Evolutionary conservation across 2,329 filamentous ascomycete species (phyloP).

Genomic region (Escovopsis sp.): DNA sequence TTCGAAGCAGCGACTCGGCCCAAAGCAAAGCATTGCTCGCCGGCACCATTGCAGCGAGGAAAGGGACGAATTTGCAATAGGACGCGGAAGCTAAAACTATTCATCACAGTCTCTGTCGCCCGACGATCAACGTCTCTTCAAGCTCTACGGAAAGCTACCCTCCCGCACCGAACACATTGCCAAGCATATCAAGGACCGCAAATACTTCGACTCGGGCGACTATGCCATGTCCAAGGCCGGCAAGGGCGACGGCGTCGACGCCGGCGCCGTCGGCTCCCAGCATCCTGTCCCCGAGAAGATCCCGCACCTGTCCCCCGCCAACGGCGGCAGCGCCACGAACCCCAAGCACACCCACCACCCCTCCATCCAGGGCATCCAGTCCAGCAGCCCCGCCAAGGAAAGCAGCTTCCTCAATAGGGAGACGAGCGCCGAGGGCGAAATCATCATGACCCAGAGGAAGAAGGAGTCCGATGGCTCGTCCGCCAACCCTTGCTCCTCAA

Average conservation of each 20-base stretch:
- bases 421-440: constrained; percentile 49
- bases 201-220: constrained; percentile 95
- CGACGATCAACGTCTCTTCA: constrained; percentile 92
- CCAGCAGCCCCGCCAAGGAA: constrained; percentile 79
- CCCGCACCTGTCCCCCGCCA: constrained; percentile 62
- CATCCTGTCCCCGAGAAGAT: constrained; percentile 94
- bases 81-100: too few species aligned
- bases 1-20: too few species aligned
- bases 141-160: constrained; percentile 93
- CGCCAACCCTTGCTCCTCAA: neutral
- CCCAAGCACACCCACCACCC: constrained; percentile 26
- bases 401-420: constrained; percentile 73
- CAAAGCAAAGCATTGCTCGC: too few species aligned
- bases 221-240: constrained; percentile 95
- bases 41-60: too few species aligned
- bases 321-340: constrained; percentile 14
- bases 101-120: constrained; percentile 64
- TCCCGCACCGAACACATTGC: constrained; percentile 92
- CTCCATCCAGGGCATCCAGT: constrained; percentile 34
- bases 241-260: constrained; percentile 86
- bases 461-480: neutral
- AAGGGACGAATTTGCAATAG: neutral
- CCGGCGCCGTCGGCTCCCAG: constrained; percentile 84
- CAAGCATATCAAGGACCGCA: constrained; percentile 98
- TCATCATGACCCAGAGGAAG: constrained; percentile 1